phyloP scores from a whole-genome alignment of 495 filamentous ascomycete genomes.

The Talaromyces wortmannii region DNA sequence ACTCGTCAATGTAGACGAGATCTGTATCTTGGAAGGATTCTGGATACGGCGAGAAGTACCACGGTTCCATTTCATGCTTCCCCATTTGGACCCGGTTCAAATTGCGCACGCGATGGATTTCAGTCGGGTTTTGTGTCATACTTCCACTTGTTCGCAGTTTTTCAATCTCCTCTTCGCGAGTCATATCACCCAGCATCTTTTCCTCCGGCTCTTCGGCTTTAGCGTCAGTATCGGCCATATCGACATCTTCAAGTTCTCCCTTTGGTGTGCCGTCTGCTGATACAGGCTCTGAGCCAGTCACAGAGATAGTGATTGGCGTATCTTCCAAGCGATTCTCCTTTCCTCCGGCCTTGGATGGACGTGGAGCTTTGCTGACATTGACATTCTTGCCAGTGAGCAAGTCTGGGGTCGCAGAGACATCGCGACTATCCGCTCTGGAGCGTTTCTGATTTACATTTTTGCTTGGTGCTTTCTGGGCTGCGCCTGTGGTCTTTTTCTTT shows the following conservation, averaged over 20 bases:
- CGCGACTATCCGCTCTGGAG: constrained; percentile 44
- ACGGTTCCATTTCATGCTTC: constrained; percentile 83
- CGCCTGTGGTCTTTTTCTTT: constrained; percentile 52
- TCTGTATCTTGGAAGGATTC: constrained; percentile 80
- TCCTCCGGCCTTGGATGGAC: constrained; percentile 52
- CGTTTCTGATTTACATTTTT: constrained; percentile 45
- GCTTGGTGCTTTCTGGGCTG: constrained; percentile 37
- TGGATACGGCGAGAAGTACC: constrained; percentile 98
- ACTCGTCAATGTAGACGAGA: constrained; percentile 93
- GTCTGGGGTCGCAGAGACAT: constrained; percentile 53
- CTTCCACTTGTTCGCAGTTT: constrained; percentile 87
- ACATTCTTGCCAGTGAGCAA: constrained; percentile 41
- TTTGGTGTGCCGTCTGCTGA: constrained; percentile 48
- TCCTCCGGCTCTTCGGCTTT: constrained; percentile 20
- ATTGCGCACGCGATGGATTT: constrained; percentile 94
- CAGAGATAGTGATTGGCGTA: constrained; percentile 25
- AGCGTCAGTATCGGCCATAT: constrained; percentile 53
- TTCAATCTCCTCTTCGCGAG: constrained; percentile 90
- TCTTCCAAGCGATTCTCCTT: constrained; percentile 52
- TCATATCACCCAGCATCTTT: constrained; percentile 48
- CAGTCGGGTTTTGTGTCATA: constrained; percentile 98
- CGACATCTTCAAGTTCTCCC: constrained; percentile 52
- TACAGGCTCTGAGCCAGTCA: constrained; percentile 42
- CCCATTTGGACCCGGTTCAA: constrained; percentile 91
- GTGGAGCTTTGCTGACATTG: constrained; percentile 37